phyloP scores from a whole-genome alignment of 495 filamentous ascomycete genomes.

The Aspergillus biplanus region DNA sequence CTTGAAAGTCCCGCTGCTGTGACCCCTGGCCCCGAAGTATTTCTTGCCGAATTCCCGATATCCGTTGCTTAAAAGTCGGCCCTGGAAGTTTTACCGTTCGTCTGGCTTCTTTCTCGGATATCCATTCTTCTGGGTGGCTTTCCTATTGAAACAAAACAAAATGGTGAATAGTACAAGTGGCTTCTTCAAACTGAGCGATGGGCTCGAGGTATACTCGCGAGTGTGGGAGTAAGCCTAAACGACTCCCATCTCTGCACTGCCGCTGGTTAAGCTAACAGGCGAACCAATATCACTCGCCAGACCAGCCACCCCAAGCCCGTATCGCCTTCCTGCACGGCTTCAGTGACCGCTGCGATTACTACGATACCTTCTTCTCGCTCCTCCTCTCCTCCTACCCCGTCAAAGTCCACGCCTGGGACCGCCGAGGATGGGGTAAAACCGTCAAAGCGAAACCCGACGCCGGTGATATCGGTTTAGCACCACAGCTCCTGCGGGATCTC shows the following conservation, averaged over 20 bases:
- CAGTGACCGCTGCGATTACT: constrained; percentile 14
- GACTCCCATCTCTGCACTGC: background rate
- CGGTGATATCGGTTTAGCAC: constrained; percentile 1
- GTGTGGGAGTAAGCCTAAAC: constrained; percentile 6
- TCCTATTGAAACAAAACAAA: background rate
- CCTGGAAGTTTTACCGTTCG: too few relatives aligned
- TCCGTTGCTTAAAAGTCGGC: too few relatives aligned
- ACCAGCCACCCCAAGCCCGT: background rate
- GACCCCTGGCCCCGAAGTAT: too few relatives aligned
- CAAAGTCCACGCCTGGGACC: constrained; percentile 8
- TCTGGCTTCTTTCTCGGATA: too few relatives aligned
- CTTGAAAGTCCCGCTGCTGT: too few relatives aligned
- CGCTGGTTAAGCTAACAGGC: background rate
- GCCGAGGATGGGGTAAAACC: constrained; percentile 12
- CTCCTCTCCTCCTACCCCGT: constrained; percentile 7
- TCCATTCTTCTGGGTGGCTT: too few relatives aligned
- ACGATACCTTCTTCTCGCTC: constrained; percentile 8
- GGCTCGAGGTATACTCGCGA: constrained; percentile 3
- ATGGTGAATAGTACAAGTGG: constrained; percentile 7
- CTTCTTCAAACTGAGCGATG: constrained; percentile 3
- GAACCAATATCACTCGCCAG: background rate
- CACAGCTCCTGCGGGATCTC: constrained; percentile 6
- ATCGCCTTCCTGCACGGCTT: constrained; percentile 14
- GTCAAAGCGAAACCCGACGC: background rate
- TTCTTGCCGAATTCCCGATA: too few relatives aligned